Percentiles rank a stretch among this genome's conserved stretches.
phyloP scores from a whole-genome alignment of 2,329 filamentous ascomycete genomes.

The Aaosphaeria arxii region DNA sequence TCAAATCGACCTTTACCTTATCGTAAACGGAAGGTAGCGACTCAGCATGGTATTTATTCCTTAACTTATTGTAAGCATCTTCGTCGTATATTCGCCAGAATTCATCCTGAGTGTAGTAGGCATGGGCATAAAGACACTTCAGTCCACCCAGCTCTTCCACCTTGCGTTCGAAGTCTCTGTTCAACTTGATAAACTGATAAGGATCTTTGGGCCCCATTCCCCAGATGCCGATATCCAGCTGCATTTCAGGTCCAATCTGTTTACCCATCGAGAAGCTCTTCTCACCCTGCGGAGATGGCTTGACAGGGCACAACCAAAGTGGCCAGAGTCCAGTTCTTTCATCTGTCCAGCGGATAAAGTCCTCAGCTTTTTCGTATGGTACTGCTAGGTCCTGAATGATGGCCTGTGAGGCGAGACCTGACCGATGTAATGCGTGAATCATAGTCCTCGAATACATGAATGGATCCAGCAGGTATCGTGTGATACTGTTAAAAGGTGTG shows the following conservation, averaged over 20 bases:
- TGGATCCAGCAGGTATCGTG: constrained; percentile 57
- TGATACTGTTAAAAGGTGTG: constrained; percentile 58
- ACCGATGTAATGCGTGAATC: constrained; percentile 61
- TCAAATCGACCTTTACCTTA: constrained; percentile 55
- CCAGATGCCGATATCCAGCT: constrained; percentile 40
- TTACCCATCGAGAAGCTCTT: constrained; percentile 29
- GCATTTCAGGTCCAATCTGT: constrained; percentile 23
- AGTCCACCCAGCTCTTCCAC: constrained; percentile 66
- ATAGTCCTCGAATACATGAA: constrained; percentile 62
- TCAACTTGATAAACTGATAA: constrained; percentile 61
- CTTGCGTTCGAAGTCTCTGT: constrained; percentile 67
- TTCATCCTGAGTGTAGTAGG: constrained; percentile 68
- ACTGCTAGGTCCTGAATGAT: constrained; percentile 64
- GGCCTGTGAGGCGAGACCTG: constrained; percentile 53
- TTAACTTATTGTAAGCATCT: constrained; percentile 58
- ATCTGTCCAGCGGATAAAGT: constrained; percentile 55
- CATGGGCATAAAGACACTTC: constrained; percentile 84
- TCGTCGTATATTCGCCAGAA: constrained; percentile 64
- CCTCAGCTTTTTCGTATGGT: constrained; percentile 50
- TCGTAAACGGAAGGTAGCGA: constrained; percentile 64
- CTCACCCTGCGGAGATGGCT: constrained; percentile 18
- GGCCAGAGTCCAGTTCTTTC: constrained; percentile 52
- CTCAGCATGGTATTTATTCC: constrained; percentile 60
- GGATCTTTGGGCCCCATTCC: constrained; percentile 62
- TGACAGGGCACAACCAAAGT: constrained; percentile 58